phyloP scores from a whole-genome alignment of 192 early-diverging fungal species.

The Entomortierella parvispora region DNA sequence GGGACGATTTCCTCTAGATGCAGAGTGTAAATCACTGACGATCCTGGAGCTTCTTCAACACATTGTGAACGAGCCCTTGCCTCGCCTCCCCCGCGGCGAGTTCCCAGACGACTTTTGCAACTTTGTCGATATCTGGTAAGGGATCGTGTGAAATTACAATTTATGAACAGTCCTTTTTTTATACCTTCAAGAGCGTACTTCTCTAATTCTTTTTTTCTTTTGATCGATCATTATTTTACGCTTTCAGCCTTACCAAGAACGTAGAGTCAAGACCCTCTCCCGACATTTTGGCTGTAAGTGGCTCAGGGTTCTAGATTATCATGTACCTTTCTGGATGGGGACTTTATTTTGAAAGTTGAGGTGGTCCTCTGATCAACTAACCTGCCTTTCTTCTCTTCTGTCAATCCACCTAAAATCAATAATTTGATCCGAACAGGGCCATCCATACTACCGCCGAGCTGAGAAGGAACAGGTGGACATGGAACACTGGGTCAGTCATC shows the following conservation, averaged over 20 bases:
- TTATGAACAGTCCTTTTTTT: constrained; percentile 5
- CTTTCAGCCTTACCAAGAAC: constrained; percentile 62
- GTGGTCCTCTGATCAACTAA: not conserved
- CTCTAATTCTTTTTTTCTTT: not conserved
- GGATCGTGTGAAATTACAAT: too few relatives aligned
- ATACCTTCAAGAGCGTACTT: too few relatives aligned
- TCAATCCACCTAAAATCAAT: not conserved
- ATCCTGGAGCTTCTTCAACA: constrained; percentile 95
- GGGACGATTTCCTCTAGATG: constrained; percentile 76
- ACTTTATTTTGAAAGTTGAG: not conserved
- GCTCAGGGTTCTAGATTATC: not conserved
- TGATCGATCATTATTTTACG: not conserved
- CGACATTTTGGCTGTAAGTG: constrained; percentile 68
- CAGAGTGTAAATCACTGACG: constrained; percentile 74
- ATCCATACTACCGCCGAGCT: constrained; percentile 64
- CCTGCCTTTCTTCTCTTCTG: not conserved
- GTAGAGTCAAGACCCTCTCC: constrained; percentile 69
- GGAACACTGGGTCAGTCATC: constrained; percentile 64
- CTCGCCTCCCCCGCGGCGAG: constrained; percentile 76
- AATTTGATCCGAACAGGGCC: constrained; percentile 56
- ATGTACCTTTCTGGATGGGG: not conserved
- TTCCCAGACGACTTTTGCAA: constrained; percentile 83
- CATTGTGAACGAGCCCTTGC: constrained; percentile 89
- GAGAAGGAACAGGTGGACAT: constrained; percentile 70
- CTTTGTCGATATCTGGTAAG: constrained; percentile 80